A percentile compares a stretch with the other conserved stretches of the same genome.
These are phyloP conservation scores for Ceratorhiza oryzae-sativae DNA, from an alignment of 1,284 basidiomycete species.

Conservation along the genomic window DNA sequence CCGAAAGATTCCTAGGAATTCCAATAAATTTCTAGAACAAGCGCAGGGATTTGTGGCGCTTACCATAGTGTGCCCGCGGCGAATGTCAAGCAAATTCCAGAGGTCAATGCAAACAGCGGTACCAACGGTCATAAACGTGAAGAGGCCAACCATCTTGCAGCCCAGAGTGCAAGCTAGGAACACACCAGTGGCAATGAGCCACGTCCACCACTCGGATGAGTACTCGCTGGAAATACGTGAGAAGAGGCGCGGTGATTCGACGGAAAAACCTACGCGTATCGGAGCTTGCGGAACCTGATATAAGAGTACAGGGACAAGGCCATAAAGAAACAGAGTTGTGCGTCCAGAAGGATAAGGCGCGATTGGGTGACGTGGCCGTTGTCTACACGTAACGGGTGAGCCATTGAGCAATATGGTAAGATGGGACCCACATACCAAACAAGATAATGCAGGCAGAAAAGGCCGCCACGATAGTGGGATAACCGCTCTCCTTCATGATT, in stretches of 20 bases:
- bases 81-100: slow-evolving; percentile 93
- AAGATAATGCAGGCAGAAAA: slow-evolving; percentile 87
- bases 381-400: slow-evolving; percentile 60
- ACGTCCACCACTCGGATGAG: slow-evolving; percentile 90
- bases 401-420: background rate
- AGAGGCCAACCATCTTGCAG: slow-evolving; percentile 97
- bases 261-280: slow-evolving; percentile 72
- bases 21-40: background rate
- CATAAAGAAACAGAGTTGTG: slow-evolving; percentile 96
- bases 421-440: slow-evolving; percentile 68
- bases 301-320: slow-evolving; percentile 93
- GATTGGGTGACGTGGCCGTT: slow-evolving; percentile 97
- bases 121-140: slow-evolving; percentile 91
- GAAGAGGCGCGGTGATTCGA: slow-evolving; percentile 31
- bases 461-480: slow-evolving; percentile 85
- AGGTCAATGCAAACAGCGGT: slow-evolving; percentile 91
- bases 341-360: slow-evolving; percentile 94
- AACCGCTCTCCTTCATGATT: slow-evolving; percentile 98
- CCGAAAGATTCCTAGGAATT: slow-evolving; percentile 79
- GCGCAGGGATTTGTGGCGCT: slow-evolving; percentile 47
- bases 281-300: slow-evolving; percentile 92
- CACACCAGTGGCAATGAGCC: slow-evolving; percentile 89
- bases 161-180: slow-evolving; percentile 96
- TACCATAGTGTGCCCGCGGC: slow-evolving; percentile 84
- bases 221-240: slow-evolving; percentile 69